phyloP scores from a whole-genome alignment of 306 rosid species.

The Rosa multiflora region DNA sequence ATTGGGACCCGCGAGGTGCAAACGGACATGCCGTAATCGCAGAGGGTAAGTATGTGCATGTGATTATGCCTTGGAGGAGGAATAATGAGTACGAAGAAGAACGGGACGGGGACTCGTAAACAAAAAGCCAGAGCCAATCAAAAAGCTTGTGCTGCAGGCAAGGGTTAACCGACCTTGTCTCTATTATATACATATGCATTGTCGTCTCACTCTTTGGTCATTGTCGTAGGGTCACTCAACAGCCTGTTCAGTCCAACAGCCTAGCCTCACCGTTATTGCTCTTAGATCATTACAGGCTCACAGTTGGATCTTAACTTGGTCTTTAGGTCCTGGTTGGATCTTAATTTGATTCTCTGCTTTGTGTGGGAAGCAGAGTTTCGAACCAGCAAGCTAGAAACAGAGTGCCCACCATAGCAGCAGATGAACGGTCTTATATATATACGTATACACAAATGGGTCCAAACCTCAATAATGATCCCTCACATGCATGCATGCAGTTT shows the following conservation, averaged over 20 bases:
- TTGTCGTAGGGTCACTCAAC: slow-evolving; percentile 17
- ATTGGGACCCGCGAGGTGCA: not conserved
- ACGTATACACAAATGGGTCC: not conserved
- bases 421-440: not conserved
- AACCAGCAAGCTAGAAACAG: not conserved
- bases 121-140: not conserved
- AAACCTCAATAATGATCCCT: slow-evolving; percentile 15
- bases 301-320: not conserved
- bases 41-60: slow-evolving; percentile 5
- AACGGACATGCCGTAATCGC: not conserved
- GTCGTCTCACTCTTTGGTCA: slow-evolving; percentile 10
- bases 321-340: not conserved
- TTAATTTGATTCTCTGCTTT: not conserved
- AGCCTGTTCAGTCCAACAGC: slow-evolving; percentile 4
- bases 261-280: not conserved
- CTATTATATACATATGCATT: not conserved
- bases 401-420: not conserved
- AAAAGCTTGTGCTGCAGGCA: not conserved
- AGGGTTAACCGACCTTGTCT: not conserved
- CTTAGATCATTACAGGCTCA: not conserved
- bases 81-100: not conserved
- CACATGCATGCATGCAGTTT: slow-evolving; percentile 8
- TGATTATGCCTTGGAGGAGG: slow-evolving; percentile 5
- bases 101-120: slow-evolving; percentile 15
- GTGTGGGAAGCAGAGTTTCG: not conserved